phyloP scores from a whole-genome alignment of 73 alveolate genomes.

The Strombidium stylifer region DNA sequence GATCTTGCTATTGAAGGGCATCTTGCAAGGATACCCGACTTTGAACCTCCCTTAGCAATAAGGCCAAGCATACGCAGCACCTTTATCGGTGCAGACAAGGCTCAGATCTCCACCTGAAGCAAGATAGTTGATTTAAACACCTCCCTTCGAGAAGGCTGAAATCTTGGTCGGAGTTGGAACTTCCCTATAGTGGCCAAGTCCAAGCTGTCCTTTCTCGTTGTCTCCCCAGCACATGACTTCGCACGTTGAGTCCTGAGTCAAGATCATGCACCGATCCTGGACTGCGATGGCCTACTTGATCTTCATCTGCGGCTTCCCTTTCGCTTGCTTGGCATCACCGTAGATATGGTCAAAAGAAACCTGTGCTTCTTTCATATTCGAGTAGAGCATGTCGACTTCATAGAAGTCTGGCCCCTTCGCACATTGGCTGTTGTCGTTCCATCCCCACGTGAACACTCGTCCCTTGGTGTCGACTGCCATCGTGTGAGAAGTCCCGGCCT shows the following conservation, averaged over 20 bases:
- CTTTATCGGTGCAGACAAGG: conserved; percentile 72
- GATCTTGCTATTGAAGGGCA: conserved; percentile 68
- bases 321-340: neutral
- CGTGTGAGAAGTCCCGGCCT: conserved; percentile 80
- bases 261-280: conserved; percentile 80
- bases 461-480: conserved; percentile 67
- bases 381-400: too few species aligned
- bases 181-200: conserved; percentile 87
- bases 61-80: conserved; percentile 93
- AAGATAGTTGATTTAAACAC: conserved; percentile 53
- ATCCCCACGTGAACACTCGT: conserved; percentile 81
- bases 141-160: conserved; percentile 41
- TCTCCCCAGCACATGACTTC: conserved; percentile 85
- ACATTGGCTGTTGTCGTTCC: conserved; percentile 80
- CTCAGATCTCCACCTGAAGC: conserved; percentile 80
- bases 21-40: too few species aligned
- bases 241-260: conserved; percentile 62
- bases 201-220: conserved; percentile 94
- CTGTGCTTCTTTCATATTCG: too few species aligned
- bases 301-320: neutral
- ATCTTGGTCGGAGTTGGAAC: conserved; percentile 2
- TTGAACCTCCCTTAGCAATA: too few species aligned
- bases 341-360: neutral
- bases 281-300: conserved; percentile 71
- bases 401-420: conserved; percentile 37